Evolutionary conservation across 2,329 filamentous ascomycete genomes (phyloP), one percentile per base, ranked within the genome.

Genomic region (Grosmannia clavigera): DNA sequence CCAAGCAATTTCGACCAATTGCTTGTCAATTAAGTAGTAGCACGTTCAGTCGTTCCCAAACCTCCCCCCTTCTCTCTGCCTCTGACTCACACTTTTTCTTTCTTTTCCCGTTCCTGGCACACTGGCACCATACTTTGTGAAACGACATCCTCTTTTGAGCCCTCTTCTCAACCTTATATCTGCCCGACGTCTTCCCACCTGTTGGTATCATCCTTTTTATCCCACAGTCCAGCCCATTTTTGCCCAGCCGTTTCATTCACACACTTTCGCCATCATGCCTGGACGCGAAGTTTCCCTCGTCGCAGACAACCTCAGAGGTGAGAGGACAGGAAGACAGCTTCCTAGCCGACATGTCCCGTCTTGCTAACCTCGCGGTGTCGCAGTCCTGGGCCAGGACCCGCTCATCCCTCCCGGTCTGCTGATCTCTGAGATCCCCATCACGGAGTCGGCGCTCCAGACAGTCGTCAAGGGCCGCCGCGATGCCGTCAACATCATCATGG

Each of bases 321-420:
- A 35, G 55, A 27, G 3, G 3, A 12, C 38, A 16, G 5, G 12
- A 40, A 16, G 12, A 40, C 38, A 40, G 31, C 43, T 3, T 22
- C 38, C 31, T 11, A 33, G 33, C 38, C 27, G 10, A 43, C 38
- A 55, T 14, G 12, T 19, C 3, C 7, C 56, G 38, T 43, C 25
- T 27, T 50, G 22, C 33, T 58, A 11, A 35, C 50, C 29, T 14
- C 2, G 10, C 16, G 5, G 38, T 53, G 22, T 1, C 14, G 33
- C 61, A 96, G 92, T 96, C 74, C 79, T 95, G 71, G 91, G 91
- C 67, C 92, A 96, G 80, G 92, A 96, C 75, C 90, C 92, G 69
- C 79, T 97, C 70, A 94, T 96, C 72, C 87, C 90, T 55, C 92
- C 92, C 52, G 86, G 88, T 66, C 83, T 96, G 67, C 87, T 97